Evolutionary conservation across 73 alveolate genomes (phyloP).

Genomic region (Paramecium sexaurelia): DNA sequence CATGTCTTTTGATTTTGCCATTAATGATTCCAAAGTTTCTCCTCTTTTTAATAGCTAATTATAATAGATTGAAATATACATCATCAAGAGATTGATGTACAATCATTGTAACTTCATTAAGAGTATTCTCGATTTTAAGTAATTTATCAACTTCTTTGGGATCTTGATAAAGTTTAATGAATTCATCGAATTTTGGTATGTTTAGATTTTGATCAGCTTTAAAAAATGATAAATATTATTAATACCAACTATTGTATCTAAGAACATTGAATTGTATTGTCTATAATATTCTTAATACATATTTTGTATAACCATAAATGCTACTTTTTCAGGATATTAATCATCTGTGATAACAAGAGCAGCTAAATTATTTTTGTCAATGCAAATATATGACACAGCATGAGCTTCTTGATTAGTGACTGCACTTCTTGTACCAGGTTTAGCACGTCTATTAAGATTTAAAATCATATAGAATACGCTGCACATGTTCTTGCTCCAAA

Average conservation of each 20-base stretch:
- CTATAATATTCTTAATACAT: slow-evolving; percentile 80
- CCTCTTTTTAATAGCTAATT: slow-evolving; percentile 89
- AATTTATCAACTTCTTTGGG: slow-evolving; percentile 93
- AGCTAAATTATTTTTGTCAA: slow-evolving; percentile 71
- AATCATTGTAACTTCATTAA: slow-evolving; percentile 87
- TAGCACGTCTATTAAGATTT: slow-evolving; percentile 70
- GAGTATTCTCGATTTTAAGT: slow-evolving; percentile 84
- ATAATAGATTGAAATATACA: background rate
- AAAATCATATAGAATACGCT: slow-evolving; percentile 20
- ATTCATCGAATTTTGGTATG: slow-evolving; percentile 80
- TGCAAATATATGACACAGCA: slow-evolving; percentile 80
- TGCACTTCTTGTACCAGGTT: slow-evolving; percentile 84
- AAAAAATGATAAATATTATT: slow-evolving; percentile 21
- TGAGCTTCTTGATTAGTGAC: slow-evolving; percentile 79
- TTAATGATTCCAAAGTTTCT: slow-evolving; percentile 89
- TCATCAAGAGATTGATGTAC: slow-evolving; percentile 92
- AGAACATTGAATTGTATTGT: slow-evolving; percentile 15
- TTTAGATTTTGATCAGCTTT: slow-evolving; percentile 82
- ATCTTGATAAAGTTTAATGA: slow-evolving; percentile 87
- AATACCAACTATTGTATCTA: slow-evolving; percentile 57
- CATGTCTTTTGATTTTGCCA: slow-evolving; percentile 93
- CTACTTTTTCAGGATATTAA: slow-evolving; percentile 96
- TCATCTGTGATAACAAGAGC: slow-evolving; percentile 90
- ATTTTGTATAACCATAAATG: slow-evolving; percentile 85
- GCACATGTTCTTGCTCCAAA: slow-evolving; percentile 79